Evolutionary conservation across 306 rosid genomes (phyloP).

Genomic region (Begonia fuchsioides): DNA sequence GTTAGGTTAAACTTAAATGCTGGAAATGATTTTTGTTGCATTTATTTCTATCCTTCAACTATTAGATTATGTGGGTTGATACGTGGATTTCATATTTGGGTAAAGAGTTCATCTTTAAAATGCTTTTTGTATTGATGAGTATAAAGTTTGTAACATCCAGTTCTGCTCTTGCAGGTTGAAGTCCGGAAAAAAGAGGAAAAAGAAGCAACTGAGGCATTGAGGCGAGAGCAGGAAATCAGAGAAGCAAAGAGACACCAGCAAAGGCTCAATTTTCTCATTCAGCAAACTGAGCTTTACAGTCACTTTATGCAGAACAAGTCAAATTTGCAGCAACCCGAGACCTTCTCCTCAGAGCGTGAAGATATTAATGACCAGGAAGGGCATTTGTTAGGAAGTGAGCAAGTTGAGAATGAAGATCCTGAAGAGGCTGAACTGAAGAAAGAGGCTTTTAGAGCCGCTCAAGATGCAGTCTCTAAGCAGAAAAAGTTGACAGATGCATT

Average conservation of each 20-base stretch:
- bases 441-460: conserved; percentile 95
- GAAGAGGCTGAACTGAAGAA: conserved; percentile 84
- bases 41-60: no score
- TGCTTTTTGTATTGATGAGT: no score
- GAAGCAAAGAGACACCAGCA: conserved; percentile 99
- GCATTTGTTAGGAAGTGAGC: conserved; percentile 22
- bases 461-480: conserved; percentile 97
- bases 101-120: no score
- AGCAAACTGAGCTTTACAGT: conserved; percentile 95
- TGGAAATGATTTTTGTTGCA: no score
- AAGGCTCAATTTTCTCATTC: conserved; percentile 93
- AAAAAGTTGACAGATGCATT: conserved; percentile 67
- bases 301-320: conserved; percentile 98
- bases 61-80: no score
- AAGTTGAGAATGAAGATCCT: conserved; percentile 60
- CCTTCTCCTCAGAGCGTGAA: conserved; percentile 37
- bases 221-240: conserved; percentile 90
- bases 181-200: conserved; percentile 85
- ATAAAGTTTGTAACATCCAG: no score
- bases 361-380: conserved; percentile 34
- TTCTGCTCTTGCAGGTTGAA: conserved; percentile 43
- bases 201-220: conserved; percentile 95
- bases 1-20: no score
- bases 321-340: conserved; percentile 52
- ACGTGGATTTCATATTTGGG: no score